Percentiles rank a stretch among this genome's conserved stretches.
Evolutionary conservation across 108 stramenopile genomes (phyloP).

Genomic region (Aurantiochytrium sp.): DNA sequence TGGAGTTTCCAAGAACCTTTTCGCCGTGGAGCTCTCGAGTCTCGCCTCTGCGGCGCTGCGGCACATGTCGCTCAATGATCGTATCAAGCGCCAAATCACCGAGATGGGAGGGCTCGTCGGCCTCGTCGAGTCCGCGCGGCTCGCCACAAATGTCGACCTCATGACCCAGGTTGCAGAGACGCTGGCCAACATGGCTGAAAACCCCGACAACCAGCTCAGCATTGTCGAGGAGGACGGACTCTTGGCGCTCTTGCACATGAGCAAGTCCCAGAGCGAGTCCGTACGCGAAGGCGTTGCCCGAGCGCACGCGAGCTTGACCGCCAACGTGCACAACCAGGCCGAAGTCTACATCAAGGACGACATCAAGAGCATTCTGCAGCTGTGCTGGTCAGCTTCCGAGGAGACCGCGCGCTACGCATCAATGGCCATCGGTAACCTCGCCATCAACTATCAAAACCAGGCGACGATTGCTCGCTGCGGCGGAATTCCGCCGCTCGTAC

Average conservation of each 20-base stretch:
- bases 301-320: slow-evolving; percentile 46
- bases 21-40: slow-evolving; percentile 53
- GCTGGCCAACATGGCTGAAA: slow-evolving; percentile 54
- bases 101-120: slow-evolving; percentile 59
- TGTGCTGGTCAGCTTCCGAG: slow-evolving; percentile 47
- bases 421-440: slow-evolving; percentile 62
- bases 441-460: slow-evolving; percentile 53
- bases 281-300: slow-evolving; percentile 29
- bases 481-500: slow-evolving; percentile 42
- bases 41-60: slow-evolving; percentile 61
- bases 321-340: slow-evolving; percentile 62
- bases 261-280: slow-evolving; percentile 27
- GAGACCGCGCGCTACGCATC: slow-evolving; percentile 55
- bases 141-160: slow-evolving; percentile 40
- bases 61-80: slow-evolving; percentile 61
- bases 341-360: slow-evolving; percentile 56
- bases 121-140: slow-evolving; percentile 49
- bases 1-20: slow-evolving; percentile 46
- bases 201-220: slow-evolving; percentile 44
- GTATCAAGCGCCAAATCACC: slow-evolving; percentile 59
- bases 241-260: slow-evolving; percentile 33
- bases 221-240: slow-evolving; percentile 48
- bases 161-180: slow-evolving; percentile 48
- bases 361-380: slow-evolving; percentile 43
- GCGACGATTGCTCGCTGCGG: slow-evolving; percentile 44